Evolutionary conservation across 441 rosid species (phyloP).

Genomic region (Jatropha podagrica): DNA sequence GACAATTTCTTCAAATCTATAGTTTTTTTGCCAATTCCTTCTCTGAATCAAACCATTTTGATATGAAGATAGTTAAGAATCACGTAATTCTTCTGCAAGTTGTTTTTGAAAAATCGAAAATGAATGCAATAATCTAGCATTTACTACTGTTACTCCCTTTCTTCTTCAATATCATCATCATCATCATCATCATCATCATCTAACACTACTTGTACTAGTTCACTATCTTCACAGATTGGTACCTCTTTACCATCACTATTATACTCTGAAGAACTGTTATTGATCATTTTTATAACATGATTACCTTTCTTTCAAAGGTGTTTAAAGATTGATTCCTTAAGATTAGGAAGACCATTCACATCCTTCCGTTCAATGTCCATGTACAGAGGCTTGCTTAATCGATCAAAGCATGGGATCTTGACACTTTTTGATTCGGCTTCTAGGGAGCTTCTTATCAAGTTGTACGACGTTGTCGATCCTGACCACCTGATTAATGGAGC

Average conservation of each 20-base stretch:
- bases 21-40: neutral
- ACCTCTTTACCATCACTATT: neutral
- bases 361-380: neutral
- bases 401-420: neutral
- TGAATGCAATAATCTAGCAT: neutral
- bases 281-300: neutral
- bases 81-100: neutral
- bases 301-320: neutral
- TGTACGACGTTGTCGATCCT: slow-evolving; percentile 13
- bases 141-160: too few species aligned
- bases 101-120: neutral
- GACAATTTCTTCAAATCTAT: neutral
- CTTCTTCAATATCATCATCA: neutral
- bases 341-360: neutral
- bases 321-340: neutral
- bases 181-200: neutral
- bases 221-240: neutral
- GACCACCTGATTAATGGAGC: neutral
- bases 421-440: neutral
- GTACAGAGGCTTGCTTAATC: neutral
- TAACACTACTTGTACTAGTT: too few species aligned
- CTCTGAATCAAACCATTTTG: neutral
- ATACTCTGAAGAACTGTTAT: neutral
- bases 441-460: slow-evolving; percentile 5
- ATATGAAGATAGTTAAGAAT: neutral